A percentile compares a stretch with the other conserved stretches of the same genome.
phyloP scores from a whole-genome alignment of 805 yeast species.

The Henningerozyma blattae region DNA sequence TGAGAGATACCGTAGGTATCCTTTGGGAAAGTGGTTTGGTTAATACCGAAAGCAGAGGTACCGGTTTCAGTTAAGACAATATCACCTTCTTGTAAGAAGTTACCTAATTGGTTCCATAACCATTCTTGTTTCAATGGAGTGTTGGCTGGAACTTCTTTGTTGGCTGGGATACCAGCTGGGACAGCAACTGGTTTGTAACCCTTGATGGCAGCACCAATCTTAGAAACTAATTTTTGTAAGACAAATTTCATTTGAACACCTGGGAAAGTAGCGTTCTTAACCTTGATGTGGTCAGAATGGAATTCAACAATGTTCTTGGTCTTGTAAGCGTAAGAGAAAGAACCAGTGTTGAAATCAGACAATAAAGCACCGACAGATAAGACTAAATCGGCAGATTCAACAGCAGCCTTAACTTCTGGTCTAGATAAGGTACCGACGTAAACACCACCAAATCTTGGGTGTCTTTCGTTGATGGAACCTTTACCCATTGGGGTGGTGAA shows the following conservation, averaged over 20 bases:
- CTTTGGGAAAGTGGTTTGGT: constrained; percentile 53
- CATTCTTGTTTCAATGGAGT: constrained; percentile 51
- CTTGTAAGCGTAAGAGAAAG: constrained; percentile 65
- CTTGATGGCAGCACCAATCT: constrained; percentile 28
- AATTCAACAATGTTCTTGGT: constrained; percentile 67
- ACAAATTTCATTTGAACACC: constrained; percentile 59
- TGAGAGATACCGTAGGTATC: constrained; percentile 56
- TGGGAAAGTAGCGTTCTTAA: constrained; percentile 57
- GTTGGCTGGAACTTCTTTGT: constrained; percentile 32
- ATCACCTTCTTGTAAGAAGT: constrained; percentile 57
- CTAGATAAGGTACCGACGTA: constrained; percentile 73
- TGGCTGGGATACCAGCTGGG: constrained; percentile 38
- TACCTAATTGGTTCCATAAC: constrained; percentile 54
- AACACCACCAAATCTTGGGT: constrained; percentile 70
- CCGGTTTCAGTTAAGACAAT: constrained; percentile 62
- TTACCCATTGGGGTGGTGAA: constrained; percentile 89
- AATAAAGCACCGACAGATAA: constrained; percentile 72
- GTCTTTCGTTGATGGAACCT: constrained; percentile 60
- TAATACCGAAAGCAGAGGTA: constrained; percentile 63
- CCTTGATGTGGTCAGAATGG: constrained; percentile 67
- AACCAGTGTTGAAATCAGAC: constrained; percentile 86
- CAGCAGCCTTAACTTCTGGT: constrained; percentile 60
- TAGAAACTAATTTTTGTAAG: constrained; percentile 31
- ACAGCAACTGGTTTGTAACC: constrained; percentile 41
- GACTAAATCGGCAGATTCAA: constrained; percentile 64